phyloP scores from a whole-genome alignment of 2,329 filamentous ascomycete genomes.

The Paracorniculantispora psalliotae region DNA sequence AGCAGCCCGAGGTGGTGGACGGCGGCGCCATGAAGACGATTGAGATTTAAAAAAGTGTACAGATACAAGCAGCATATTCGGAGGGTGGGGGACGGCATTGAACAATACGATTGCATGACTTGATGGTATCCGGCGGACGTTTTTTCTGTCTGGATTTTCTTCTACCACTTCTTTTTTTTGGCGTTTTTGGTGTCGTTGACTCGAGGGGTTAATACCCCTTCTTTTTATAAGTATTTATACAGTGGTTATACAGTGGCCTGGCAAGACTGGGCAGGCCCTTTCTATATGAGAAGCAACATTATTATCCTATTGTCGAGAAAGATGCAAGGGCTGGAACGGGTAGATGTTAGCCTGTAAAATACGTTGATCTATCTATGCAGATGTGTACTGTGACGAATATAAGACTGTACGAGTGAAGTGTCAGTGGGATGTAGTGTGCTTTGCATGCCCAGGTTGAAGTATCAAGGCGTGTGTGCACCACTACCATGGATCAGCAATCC shows the following conservation, averaged over 20 bases:
- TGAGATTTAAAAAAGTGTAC: conserved; percentile 46
- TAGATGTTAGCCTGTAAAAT: background rate
- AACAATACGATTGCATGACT: conserved; percentile 15
- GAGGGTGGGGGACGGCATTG: background rate
- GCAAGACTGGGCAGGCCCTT: conserved; percentile 7
- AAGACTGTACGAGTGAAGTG: too few species aligned
- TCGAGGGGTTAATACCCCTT: background rate
- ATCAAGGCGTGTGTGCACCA: too few species aligned
- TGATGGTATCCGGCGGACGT: background rate
- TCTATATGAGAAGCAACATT: too few species aligned
- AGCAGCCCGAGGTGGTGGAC: conserved; percentile 39
- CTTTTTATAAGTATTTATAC: background rate
- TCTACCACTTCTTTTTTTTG: conserved; percentile 4
- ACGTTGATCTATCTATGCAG: too few species aligned
- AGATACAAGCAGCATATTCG: conserved; percentile 17
- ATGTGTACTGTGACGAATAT: too few species aligned
- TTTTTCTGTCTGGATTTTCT: background rate
- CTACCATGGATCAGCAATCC: too few species aligned
- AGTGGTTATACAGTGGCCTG: background rate
- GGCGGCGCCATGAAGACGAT: conserved; percentile 57
- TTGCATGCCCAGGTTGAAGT: too few species aligned
- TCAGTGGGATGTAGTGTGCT: too few species aligned
- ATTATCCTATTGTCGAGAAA: too few species aligned
- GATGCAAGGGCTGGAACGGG: too few species aligned
- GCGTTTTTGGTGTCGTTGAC: conserved; percentile 11